Evolutionary conservation across 176 grass and related monocot species (phyloP).

Genomic region (Oryza meyeriana): DNA sequence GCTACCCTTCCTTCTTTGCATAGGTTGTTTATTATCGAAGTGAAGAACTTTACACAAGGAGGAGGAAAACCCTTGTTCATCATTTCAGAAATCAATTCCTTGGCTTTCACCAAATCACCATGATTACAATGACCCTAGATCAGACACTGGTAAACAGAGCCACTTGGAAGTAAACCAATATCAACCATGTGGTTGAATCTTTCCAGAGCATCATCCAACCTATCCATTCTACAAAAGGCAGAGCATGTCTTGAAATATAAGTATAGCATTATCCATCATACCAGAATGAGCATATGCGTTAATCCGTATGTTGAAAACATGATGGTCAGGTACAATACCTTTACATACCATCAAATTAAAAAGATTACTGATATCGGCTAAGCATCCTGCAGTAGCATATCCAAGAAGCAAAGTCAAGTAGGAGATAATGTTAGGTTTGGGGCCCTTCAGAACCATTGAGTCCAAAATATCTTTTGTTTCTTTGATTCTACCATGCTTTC

Average conservation of each 20-base stretch:
- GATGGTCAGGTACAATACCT: neutral
- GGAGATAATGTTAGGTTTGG: neutral
- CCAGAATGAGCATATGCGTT: neutral
- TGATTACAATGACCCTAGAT: conserved; percentile 23
- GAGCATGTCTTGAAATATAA: conserved; percentile 3
- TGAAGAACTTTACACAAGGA: neutral
- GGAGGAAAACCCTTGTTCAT: neutral
- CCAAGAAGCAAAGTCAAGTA: neutral
- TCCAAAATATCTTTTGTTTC: neutral
- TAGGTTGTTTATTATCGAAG: conserved; percentile 13
- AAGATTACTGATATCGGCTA: neutral
- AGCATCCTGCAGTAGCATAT: neutral
- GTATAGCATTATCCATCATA: neutral
- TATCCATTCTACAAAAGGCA: neutral
- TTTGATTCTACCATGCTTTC: neutral
- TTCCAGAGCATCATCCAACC: conserved; percentile 17
- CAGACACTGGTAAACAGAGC: neutral
- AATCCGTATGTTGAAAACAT: conserved; percentile 16
- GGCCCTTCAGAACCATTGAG: neutral
- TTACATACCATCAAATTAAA: neutral
- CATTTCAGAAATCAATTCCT: conserved; percentile 38
- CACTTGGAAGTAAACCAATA: neutral
- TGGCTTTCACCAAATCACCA: conserved; percentile 33
- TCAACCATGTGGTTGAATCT: conserved; percentile 11
- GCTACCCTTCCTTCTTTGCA: conserved; percentile 21